Evolutionary conservation across 2,329 filamentous ascomycete genomes (phyloP).

Genomic region (Dactylellina leptospora): DNA sequence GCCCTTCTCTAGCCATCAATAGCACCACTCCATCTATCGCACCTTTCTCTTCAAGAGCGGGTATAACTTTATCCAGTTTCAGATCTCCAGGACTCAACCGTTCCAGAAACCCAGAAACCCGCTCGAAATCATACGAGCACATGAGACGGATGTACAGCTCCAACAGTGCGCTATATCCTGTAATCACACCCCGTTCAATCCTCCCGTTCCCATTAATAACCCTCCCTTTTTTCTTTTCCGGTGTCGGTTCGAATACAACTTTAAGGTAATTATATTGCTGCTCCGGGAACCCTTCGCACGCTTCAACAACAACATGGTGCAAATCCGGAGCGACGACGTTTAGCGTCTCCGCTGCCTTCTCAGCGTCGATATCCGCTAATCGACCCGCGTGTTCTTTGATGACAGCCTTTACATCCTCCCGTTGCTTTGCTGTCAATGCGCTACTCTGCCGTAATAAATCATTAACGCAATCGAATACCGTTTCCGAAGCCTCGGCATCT

Average conservation of each 20-base stretch:
- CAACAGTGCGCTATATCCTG: slow-evolving; percentile 68
- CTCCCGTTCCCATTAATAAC: not conserved
- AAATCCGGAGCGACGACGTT: slow-evolving; percentile 70
- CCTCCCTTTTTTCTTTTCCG: slow-evolving; percentile 40
- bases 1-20: slow-evolving; percentile 86
- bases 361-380: slow-evolving; percentile 73
- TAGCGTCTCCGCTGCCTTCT: slow-evolving; percentile 72
- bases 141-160: slow-evolving; percentile 90
- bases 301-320: slow-evolving; percentile 72
- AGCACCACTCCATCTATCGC: slow-evolving; percentile 93
- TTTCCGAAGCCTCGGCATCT: slow-evolving; percentile 77
- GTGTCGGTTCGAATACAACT: slow-evolving; percentile 75
- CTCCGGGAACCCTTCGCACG: slow-evolving; percentile 69
- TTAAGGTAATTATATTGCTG: slow-evolving; percentile 79
- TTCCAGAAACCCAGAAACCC: slow-evolving; percentile 86
- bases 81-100: slow-evolving; percentile 79
- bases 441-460: slow-evolving; percentile 75
- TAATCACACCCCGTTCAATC: slow-evolving; percentile 45
- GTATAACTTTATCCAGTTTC: slow-evolving; percentile 79
- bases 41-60: slow-evolving; percentile 86
- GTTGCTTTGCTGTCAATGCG: slow-evolving; percentile 73
- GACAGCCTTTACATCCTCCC: slow-evolving; percentile 74
- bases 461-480: slow-evolving; percentile 79
- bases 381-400: slow-evolving; percentile 72
- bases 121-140: slow-evolving; percentile 81